phyloP scores from a whole-genome alignment of 75 land plant genomes.

The Ceratopteris richardii region DNA sequence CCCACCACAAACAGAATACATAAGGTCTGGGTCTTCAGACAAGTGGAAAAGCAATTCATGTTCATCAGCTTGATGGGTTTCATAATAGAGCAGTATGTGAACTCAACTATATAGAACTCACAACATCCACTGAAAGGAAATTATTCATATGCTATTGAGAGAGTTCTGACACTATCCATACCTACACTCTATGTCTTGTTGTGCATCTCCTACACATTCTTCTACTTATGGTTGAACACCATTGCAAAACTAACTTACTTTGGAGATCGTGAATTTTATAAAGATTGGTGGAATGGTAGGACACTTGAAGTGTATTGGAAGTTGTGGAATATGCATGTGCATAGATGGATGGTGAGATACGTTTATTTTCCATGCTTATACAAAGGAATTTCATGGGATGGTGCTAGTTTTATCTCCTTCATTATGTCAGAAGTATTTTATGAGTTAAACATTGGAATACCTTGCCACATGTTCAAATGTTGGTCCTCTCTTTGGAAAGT shows the following conservation, averaged over 20 bases:
- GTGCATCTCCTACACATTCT: constrained; percentile 93
- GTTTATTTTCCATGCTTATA: no score
- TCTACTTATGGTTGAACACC: constrained; percentile 89
- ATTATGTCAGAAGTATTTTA: no score
- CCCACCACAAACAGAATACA: constrained; percentile 64
- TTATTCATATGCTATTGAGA: constrained; percentile 82
- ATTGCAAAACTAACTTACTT: constrained; percentile 83
- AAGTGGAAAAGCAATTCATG: constrained; percentile 57
- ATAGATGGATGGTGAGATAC: no score
- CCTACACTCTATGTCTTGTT: constrained; percentile 94
- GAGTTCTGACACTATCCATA: constrained; percentile 87
- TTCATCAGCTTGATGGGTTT: constrained; percentile 95
- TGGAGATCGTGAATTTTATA: constrained; percentile 83
- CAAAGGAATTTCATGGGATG: no score
- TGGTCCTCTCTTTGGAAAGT: no score
- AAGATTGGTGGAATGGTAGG: constrained; percentile 98
- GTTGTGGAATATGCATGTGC: constrained; percentile 99
- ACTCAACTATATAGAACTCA: constrained; percentile 84
- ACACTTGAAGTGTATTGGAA: constrained; percentile 98
- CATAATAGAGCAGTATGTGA: constrained; percentile 94
- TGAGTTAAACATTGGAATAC: no score
- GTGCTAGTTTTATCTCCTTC: no score
- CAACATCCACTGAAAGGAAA: constrained; percentile 93
- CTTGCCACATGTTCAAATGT: no score
- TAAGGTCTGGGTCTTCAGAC: constrained; percentile 88